Conservation (phyloP, 2,329 filamentous ascomycete species). For the Ilyonectria destructans region DNA sequence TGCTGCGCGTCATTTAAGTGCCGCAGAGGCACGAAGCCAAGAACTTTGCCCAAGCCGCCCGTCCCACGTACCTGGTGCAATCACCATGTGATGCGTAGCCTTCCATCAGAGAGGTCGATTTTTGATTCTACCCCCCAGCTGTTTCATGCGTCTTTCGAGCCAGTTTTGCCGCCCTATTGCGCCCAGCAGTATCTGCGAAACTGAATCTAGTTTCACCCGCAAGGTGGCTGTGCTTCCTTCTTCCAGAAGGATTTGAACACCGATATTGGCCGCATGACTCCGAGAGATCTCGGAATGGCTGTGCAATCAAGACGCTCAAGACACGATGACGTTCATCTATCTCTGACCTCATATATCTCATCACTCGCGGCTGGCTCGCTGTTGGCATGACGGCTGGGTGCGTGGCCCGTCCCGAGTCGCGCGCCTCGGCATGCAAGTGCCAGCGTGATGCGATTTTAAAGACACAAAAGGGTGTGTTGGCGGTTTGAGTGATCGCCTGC, state of each 20-base stretch:
- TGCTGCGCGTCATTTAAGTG: conserved; percentile 48
- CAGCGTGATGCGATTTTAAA: conserved; percentile 17
- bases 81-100: conserved; percentile 20
- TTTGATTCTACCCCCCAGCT: conserved; percentile 10
- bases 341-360: conserved; percentile 27
- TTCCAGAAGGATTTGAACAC: conserved; percentile 44
- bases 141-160: conserved; percentile 29
- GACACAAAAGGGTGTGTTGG: conserved; percentile 23
- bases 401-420: conserved; percentile 32
- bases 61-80: conserved; percentile 41
- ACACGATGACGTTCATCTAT: conserved; percentile 29
- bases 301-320: conserved; percentile 31
- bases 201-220: conserved; percentile 37
- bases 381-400: conserved; percentile 16
- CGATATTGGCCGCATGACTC: conserved; percentile 39
- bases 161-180: conserved; percentile 29
- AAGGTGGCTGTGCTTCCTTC: conserved; percentile 43
- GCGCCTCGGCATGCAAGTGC: conserved; percentile 34
- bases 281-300: conserved; percentile 9
- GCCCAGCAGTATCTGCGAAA: conserved; percentile 24
- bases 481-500: conserved; percentile 34
- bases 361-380: conserved; percentile 11
- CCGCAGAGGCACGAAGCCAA: conserved; percentile 33
- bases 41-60: conserved; percentile 20
- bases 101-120: conserved; percentile 12